Conservation (phyloP, 441 rosid species). For the Arabidopsis hybrid region DNA sequence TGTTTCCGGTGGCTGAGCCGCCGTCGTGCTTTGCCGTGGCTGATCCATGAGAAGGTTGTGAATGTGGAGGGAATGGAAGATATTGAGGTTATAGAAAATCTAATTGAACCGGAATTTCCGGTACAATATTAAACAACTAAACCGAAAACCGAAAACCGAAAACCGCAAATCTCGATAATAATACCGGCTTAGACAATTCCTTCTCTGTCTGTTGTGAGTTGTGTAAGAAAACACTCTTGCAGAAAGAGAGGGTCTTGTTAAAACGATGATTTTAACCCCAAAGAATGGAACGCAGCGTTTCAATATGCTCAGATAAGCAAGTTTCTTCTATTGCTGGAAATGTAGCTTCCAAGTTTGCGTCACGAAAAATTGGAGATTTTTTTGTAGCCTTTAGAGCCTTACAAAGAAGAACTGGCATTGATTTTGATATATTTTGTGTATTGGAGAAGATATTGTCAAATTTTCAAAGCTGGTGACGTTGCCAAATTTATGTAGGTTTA, state of each 20-base stretch:
- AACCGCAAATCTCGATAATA: constrained; percentile 2
- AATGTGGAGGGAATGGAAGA: constrained; percentile 42
- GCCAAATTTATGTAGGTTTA: not conserved
- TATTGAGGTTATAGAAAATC: constrained; percentile 28
- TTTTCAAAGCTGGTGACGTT: not conserved
- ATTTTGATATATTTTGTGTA: not conserved
- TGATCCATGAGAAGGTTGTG: constrained; percentile 39
- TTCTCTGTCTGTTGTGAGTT: too few relatives aligned
- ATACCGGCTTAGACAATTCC: not conserved
- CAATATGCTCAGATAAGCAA: not conserved
- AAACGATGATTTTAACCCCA: not conserved
- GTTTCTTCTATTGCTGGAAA: not conserved
- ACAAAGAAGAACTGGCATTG: not conserved
- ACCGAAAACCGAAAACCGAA: too few relatives aligned
- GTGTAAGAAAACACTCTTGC: not conserved
- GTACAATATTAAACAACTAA: not conserved
- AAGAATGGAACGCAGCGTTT: not conserved
- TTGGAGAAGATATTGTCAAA: not conserved
- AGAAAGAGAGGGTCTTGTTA: not conserved
- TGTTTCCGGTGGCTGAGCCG: constrained; percentile 47
- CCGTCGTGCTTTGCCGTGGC: constrained; percentile 41
- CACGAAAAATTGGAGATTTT: not conserved
- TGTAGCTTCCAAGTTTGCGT: not conserved
- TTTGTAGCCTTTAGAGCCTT: not conserved
- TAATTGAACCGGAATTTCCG: constrained; percentile 21